These are phyloP conservation scores for Pseudogymnoascus sp. DNA, from an alignment of 2,329 filamentous ascomycete species.

Conservation along the genomic window DNA sequence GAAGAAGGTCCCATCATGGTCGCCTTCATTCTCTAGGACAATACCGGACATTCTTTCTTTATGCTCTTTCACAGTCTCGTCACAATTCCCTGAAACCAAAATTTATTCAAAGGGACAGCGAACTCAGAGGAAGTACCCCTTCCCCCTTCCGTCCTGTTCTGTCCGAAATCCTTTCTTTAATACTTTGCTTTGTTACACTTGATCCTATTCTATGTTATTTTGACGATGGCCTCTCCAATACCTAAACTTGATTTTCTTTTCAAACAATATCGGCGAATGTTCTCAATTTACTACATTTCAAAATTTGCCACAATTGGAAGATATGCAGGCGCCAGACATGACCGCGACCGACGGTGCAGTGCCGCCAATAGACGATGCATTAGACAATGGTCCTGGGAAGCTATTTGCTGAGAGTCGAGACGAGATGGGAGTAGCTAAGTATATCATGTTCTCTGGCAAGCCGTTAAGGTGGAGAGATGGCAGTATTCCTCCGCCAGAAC, in stretches of 20 bases:
- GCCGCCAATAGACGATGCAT: neutral
- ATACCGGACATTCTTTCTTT: constrained; percentile 1
- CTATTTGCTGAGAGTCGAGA: neutral
- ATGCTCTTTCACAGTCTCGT: neutral
- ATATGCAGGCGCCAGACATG: neutral
- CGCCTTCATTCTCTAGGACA: neutral
- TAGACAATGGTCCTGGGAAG: neutral
- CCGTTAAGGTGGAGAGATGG: neutral
- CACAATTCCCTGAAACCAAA: neutral
- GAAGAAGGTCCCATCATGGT: neutral
- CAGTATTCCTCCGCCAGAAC: neutral
- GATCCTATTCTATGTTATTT: constrained; percentile 1
- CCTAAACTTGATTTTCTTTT: neutral
- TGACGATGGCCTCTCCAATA: constrained; percentile 1
- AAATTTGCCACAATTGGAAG: neutral
- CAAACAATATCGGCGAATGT: neutral
- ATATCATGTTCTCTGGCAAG: neutral
- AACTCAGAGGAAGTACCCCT: neutral
- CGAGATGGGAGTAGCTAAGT: neutral
- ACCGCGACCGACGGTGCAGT: neutral
- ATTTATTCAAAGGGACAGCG: neutral
- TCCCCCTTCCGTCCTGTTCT: neutral
- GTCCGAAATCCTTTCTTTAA: neutral
- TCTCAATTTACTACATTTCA: neutral
- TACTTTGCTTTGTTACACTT: constrained; percentile 3